phyloP scores from a whole-genome alignment of 2,329 filamentous ascomycete genomes.

The Anthostomella pinea region DNA sequence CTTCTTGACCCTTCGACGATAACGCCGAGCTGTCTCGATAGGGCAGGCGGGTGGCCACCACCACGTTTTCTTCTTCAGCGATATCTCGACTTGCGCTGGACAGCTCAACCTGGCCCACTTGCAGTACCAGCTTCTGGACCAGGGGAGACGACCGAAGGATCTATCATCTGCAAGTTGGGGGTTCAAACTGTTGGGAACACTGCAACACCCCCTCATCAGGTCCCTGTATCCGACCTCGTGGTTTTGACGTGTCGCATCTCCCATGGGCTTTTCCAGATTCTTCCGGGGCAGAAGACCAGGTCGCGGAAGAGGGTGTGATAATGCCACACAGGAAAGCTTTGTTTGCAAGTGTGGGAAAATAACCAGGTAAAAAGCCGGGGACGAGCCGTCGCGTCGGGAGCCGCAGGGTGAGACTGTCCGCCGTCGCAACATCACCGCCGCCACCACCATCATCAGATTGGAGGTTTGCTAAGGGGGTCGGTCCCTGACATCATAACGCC shows the following conservation, averaged over 20 bases:
- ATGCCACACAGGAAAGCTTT: too few relatives aligned
- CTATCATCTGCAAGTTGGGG: not conserved
- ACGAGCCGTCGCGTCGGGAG: slow-evolving; percentile 14
- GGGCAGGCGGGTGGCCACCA: slow-evolving; percentile 18
- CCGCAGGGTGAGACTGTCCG: too few relatives aligned
- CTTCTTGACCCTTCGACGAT: slow-evolving; percentile 2
- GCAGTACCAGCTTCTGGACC: slow-evolving; percentile 16
- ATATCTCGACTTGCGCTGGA: slow-evolving; percentile 11
- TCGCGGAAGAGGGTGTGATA: not conserved
- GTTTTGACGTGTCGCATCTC: too few relatives aligned
- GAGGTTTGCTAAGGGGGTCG: too few relatives aligned
- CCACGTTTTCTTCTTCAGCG: slow-evolving; percentile 20
- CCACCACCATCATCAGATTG: too few relatives aligned
- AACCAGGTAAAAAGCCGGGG: slow-evolving; percentile 9
- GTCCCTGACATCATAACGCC: too few relatives aligned
- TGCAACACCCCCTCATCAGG: too few relatives aligned
- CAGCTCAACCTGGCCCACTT: slow-evolving; percentile 12
- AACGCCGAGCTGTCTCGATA: slow-evolving; percentile 11
- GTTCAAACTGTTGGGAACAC: slow-evolving; percentile 1
- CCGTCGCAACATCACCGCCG: too few relatives aligned
- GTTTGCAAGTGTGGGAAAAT: slow-evolving; percentile 7
- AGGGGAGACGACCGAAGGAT: slow-evolving; percentile 12
- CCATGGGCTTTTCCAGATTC: too few relatives aligned
- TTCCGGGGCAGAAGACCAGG: too few relatives aligned
- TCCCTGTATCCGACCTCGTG: too few relatives aligned